Evolutionary conservation across 495 filamentous ascomycete genomes (phyloP).

Genomic region (Aspergillus coremiiformis): DNA sequence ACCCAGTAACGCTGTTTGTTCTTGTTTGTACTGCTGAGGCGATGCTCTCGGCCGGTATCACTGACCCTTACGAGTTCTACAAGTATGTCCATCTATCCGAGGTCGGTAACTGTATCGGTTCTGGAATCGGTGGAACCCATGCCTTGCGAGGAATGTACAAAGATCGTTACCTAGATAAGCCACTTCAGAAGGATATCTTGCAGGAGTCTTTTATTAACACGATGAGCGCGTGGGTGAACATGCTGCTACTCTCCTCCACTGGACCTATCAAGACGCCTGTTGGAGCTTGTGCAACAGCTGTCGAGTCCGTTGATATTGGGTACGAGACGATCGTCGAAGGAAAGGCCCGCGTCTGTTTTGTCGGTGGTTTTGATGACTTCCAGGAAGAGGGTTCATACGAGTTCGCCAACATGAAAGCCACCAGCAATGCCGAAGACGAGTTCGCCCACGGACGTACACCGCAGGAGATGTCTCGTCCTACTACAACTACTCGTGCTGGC

Average conservation of each 20-base stretch:
- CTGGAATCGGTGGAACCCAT: slow-evolving; percentile 88
- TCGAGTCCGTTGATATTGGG: slow-evolving; percentile 95
- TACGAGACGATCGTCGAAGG: slow-evolving; percentile 97
- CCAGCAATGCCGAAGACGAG: slow-evolving; percentile 92
- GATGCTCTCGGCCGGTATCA: slow-evolving; percentile 86
- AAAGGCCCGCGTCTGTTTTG: slow-evolving; percentile 93
- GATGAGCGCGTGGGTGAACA: slow-evolving; percentile 99
- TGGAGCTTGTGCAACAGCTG: slow-evolving; percentile 92
- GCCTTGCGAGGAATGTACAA: slow-evolving; percentile 97
- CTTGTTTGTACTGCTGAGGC: slow-evolving; percentile 89
- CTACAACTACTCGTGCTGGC: slow-evolving; percentile 90
- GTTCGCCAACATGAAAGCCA: slow-evolving; percentile 99
- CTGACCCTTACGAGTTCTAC: slow-evolving; percentile 99
- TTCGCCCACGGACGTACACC: slow-evolving; percentile 93
- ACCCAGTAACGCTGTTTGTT: slow-evolving; percentile 90
- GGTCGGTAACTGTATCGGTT: slow-evolving; percentile 96
- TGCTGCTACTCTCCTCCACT: slow-evolving; percentile 92
- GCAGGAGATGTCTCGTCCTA: slow-evolving; percentile 94
- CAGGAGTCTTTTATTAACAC: slow-evolving; percentile 99
- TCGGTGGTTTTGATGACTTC: slow-evolving; percentile 99
- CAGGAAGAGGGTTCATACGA: slow-evolving; percentile 98
- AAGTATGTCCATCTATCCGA: slow-evolving; percentile 98
- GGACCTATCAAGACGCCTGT: slow-evolving; percentile 98
- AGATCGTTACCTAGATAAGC: slow-evolving; percentile 92
- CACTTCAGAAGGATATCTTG: slow-evolving; percentile 97